Base-by-base conservation (phyloP, 1,284 basidiomycete genomes). In the Naganishia sp. region DNA sequence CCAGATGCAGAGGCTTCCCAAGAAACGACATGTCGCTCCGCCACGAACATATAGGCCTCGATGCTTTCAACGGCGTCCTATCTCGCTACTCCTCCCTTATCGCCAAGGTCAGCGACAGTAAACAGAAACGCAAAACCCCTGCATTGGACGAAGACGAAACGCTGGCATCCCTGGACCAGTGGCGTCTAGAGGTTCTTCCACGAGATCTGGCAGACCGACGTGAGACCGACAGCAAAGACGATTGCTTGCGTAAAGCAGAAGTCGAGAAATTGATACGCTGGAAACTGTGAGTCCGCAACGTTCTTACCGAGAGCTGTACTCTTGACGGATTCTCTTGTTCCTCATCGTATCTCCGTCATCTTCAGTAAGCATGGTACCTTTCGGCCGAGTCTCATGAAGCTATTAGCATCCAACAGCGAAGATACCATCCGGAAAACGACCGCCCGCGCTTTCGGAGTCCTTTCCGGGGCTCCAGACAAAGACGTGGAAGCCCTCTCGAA, bases 201-300 rank as follows among this genome's bases (percentile, higher is more conserved):
- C 15, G 31, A 0, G 31, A 18, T 13, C 16, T 66, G 43, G 28
- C 23, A 1, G 7, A 25, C 11, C 39, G 65, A 23, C 49, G 36
- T 18, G 18, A 44, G n/a, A 42, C n/a, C 9, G 6, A 36, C 15
- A 36, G 45, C 11, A 36, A 43, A 15, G 50, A 21, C 21, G 54
- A 49, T n/a, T 39, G 46, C 21, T 36, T 66, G n/a, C 23, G 61
- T 28, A 66, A 66, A 39, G 9, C 11, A 7, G 65, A 66, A 33
- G 50, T 66, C 18, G 65, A 60, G 43, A 60, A 55, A 43, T 46
- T 66, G 65, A 61, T 66, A n/a, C 56, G 50, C 18, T 66, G 65
- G 65, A 66, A 66, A 43, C 25, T 66, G 65, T 66, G n/a, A 39
- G 65, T 60, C n/a, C 15, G 10, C 36, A 39, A 39, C 36, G 13